phyloP scores from a whole-genome alignment of 2,329 filamentous ascomycete species.

The Aspergillaceae sp. region DNA sequence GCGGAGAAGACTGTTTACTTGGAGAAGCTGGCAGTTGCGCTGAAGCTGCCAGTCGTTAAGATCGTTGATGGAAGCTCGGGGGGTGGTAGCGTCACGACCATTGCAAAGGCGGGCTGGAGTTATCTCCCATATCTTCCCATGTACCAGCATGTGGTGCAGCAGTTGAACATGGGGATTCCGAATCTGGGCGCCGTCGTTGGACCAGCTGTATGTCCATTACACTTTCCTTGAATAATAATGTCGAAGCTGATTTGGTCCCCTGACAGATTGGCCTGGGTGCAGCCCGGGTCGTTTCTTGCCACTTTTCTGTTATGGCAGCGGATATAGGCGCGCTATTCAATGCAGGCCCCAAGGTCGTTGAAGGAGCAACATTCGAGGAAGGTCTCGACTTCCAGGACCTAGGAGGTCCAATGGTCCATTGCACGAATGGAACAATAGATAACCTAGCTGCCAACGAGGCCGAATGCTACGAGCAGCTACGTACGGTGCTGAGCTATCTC shows the following conservation, averaged over 20 bases:
- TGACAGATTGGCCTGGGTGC: conserved; percentile 51
- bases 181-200: conserved; percentile 57
- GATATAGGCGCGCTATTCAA: conserved; percentile 57
- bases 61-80: conserved; percentile 57
- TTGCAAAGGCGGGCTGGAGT: conserved; percentile 47
- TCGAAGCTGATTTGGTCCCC: neutral
- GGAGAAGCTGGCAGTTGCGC: conserved; percentile 51
- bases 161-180: conserved; percentile 55
- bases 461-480: conserved; percentile 54
- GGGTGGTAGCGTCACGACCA: conserved; percentile 54
- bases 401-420: conserved; percentile 54
- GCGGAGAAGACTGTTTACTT: conserved; percentile 53
- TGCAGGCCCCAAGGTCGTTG: conserved; percentile 55
- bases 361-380: conserved; percentile 57
- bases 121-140: conserved; percentile 52
- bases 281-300: conserved; percentile 52
- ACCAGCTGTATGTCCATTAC: conserved; percentile 39
- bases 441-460: conserved; percentile 53
- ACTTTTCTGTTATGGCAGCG: conserved; percentile 58
- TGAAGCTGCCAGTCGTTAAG: conserved; percentile 54
- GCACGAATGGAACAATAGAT: conserved; percentile 58
- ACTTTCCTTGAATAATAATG: neutral
- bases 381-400: conserved; percentile 51
- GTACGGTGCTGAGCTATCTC: conserved; percentile 49
- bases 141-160: conserved; percentile 47